A percentile compares a stretch with the other conserved stretches of the same genome.
Conservation (phyloP, 1,284 basidiomycete species). For the Heliocybe sulcata region DNA sequence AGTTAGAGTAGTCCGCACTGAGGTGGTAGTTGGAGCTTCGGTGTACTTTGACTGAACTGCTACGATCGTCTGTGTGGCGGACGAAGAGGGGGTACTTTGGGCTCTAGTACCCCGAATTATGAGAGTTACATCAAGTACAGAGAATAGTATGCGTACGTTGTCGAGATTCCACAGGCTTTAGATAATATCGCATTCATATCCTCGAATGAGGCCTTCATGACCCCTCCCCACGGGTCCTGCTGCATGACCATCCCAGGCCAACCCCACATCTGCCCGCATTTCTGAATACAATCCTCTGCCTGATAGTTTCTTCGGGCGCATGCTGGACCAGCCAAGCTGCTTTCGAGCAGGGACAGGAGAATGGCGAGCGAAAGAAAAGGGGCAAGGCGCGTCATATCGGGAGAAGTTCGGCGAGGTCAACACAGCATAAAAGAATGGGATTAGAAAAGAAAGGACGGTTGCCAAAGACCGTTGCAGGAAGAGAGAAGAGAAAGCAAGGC, state of each 20-base stretch:
- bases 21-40: slow-evolving; percentile 12
- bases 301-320: slow-evolving; percentile 34
- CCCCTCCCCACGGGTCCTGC: slow-evolving; percentile 43
- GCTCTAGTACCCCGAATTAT: slow-evolving; percentile 1
- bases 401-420: slow-evolving; percentile 11
- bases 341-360: slow-evolving; percentile 24
- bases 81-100: slow-evolving; percentile 9
- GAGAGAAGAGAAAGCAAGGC: slow-evolving; percentile 1
- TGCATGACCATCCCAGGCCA: slow-evolving; percentile 44
- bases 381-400: slow-evolving; percentile 33
- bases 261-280: slow-evolving; percentile 41
- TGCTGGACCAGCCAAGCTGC: slow-evolving; percentile 37
- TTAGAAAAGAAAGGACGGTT: slow-evolving; percentile 12
- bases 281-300: slow-evolving; percentile 29
- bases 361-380: slow-evolving; percentile 31
- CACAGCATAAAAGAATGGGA: slow-evolving; percentile 15
- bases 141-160: slow-evolving; percentile 1
- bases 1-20: slow-evolving; percentile 1
- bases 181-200: slow-evolving; percentile 19
- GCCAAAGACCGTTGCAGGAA: slow-evolving; percentile 11
- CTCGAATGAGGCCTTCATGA: slow-evolving; percentile 27
- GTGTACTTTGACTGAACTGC: slow-evolving; percentile 6
- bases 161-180: slow-evolving; percentile 6
- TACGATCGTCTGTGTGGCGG: slow-evolving; percentile 2
- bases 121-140: slow-evolving; percentile 6